Evolutionary conservation across 2,329 filamentous ascomycete species (phyloP), one percentile per base, ranked within the genome.

Genomic region (Chaetoscypha palmicola): DNA sequence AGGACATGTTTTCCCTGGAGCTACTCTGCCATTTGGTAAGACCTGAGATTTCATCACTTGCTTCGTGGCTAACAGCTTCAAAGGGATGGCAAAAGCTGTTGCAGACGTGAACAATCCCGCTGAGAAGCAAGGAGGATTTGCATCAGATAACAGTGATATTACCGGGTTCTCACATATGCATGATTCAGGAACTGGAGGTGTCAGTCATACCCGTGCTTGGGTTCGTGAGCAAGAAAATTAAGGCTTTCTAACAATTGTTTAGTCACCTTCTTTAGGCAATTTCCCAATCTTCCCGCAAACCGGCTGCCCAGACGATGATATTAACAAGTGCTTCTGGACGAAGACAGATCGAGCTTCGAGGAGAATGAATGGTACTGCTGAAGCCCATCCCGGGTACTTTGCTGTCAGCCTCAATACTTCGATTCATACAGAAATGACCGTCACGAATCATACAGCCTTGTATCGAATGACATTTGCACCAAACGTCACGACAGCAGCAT

Each of bases 271-370:
- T 3, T 64, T 87, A 12, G 84, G 83, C 11, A 86, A 86, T 57
- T 88, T 88, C 41, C 79, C 84, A 0, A 66, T 88, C 1, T 87
- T 88, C 50, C 72, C 82, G 0, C 81, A 85, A 49, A 65, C 73
- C 3, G 68, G 69, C 31, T 88, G 83, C 50, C 68, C 73, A 0
- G 70, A 67, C 11, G 75, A 83, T 48, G 72, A 79, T 30, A 62
- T 87, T 42, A 68, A 85, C 54, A 66, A 68, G 5, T 86, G 83
- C 60, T 67, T 66, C 10, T 86, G 77, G 55, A 71, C 74, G 9
- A 76, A 76, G 53, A 59, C 52, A 10, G 62, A 68, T 32, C 67
- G 74, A 62, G 51, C 69, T 56, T 49, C 66, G 37, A 38, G 52
- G 48, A 1, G 66, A 2, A 50, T 68, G 21, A 66, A 72, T 35